phyloP scores from a whole-genome alignment of 2,329 filamentous ascomycete species.

The Aspergillus costaricaensis region DNA sequence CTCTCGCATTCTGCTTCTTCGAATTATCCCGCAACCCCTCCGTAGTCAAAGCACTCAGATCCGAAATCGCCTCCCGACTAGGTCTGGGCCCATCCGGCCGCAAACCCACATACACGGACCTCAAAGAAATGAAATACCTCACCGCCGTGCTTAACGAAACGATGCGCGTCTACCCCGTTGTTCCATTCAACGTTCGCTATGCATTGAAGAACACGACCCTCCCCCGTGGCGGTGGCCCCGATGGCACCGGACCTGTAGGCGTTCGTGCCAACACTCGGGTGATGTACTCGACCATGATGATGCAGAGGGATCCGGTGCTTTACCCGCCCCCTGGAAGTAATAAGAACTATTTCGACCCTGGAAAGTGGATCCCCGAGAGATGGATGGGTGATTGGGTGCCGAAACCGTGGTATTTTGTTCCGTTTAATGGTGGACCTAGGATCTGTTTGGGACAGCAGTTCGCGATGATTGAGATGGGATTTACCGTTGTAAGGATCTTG shows the following conservation, averaged over 20 bases:
- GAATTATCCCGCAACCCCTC: conserved; percentile 73
- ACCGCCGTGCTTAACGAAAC: conserved; percentile 72
- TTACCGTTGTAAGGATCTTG: conserved; percentile 47
- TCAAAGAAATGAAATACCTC: conserved; percentile 87
- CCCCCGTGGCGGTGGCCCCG: conserved; percentile 61
- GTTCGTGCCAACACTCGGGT: conserved; percentile 66
- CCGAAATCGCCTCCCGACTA: conserved; percentile 69
- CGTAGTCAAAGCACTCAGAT: conserved; percentile 67
- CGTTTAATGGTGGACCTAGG: conserved; percentile 43
- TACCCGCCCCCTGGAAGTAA: conserved; percentile 34
- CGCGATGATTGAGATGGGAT: conserved; percentile 61
- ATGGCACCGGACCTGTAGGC: conserved; percentile 60
- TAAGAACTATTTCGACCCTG: conserved; percentile 34
- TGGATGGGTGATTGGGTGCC: conserved; percentile 45
- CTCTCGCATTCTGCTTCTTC: conserved; percentile 79
- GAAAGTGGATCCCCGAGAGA: conserved; percentile 52
- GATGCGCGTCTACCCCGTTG: conserved; percentile 47
- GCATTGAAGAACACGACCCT: conserved; percentile 46
- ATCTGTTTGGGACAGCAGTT: conserved; percentile 57
- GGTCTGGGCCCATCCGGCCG: conserved; percentile 58
- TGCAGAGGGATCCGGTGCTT: conserved; percentile 66
- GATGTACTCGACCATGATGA: conserved; percentile 67
- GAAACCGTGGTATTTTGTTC: conserved; percentile 47
- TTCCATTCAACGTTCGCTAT: conserved; percentile 49
- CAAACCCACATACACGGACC: conserved; percentile 68